phyloP scores from a whole-genome alignment of 352 stramenopile species.

The Phytophthora aleatoria region DNA sequence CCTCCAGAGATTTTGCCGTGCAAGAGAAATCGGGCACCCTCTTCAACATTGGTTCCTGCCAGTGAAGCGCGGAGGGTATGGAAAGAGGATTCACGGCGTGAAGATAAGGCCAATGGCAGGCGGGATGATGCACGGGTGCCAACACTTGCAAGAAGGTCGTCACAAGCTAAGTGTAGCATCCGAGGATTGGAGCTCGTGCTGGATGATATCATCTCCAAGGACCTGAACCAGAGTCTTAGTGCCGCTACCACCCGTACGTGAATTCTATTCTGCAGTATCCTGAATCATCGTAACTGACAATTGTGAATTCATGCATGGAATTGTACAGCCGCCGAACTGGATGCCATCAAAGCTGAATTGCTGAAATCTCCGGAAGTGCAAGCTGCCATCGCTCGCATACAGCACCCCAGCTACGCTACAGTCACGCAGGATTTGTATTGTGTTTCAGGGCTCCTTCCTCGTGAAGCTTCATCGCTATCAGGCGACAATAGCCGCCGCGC shows the following conservation, averaged over 20 bases:
- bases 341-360: slow-evolving; percentile 27
- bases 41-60: not conserved
- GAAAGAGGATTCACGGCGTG: not conserved
- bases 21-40: not conserved
- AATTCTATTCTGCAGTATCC: not conserved
- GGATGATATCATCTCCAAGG: slow-evolving; percentile 19
- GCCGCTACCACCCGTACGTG: slow-evolving; percentile 22
- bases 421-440: slow-evolving; percentile 1
- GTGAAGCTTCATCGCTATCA: slow-evolving; percentile 4
- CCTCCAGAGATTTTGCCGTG: not conserved
- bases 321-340: slow-evolving; percentile 19
- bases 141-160: slow-evolving; percentile 10
- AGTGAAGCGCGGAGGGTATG: not conserved
- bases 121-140: not conserved
- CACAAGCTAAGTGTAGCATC: slow-evolving; percentile 9
- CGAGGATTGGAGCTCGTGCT: slow-evolving; percentile 22
- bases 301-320: slow-evolving; percentile 5
- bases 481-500: not conserved
- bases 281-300: slow-evolving; percentile 6
- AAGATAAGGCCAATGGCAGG: not conserved
- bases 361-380: slow-evolving; percentile 25
- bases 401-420: slow-evolving; percentile 15
- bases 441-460: slow-evolving; percentile 1
- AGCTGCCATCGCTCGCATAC: slow-evolving; percentile 27
- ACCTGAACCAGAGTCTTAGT: slow-evolving; percentile 10